Evolutionary conservation across 306 rosid genomes (phyloP).

Genomic region (Dryas alaskensis): DNA sequence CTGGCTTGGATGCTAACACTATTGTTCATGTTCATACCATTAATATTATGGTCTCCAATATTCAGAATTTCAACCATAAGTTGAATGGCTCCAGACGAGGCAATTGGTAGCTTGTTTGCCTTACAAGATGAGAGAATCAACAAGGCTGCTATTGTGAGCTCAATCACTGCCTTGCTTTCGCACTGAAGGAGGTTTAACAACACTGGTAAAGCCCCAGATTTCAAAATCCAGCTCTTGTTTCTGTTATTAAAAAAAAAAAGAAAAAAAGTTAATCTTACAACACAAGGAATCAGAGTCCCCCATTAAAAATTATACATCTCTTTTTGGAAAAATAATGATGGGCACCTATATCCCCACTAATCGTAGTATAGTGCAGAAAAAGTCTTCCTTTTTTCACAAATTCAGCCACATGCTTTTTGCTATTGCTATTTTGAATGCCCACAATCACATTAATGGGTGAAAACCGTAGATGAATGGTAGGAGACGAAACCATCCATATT

Average conservation of each 20-base stretch:
- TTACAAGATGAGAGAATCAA: conserved; percentile 73
- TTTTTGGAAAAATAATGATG: no score
- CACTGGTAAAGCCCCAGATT: conserved; percentile 56
- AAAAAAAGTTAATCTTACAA: conserved; percentile 20
- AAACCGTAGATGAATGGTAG: no score
- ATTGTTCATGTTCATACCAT: background rate
- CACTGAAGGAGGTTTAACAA: conserved; percentile 56
- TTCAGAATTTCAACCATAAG: conserved; percentile 41
- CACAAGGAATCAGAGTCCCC: conserved; percentile 12
- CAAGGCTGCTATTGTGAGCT: conserved; percentile 54
- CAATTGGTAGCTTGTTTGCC: conserved; percentile 56
- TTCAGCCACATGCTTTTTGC: no score
- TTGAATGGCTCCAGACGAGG: conserved; percentile 57
- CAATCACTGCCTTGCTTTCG: conserved; percentile 38
- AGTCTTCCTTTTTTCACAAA: no score
- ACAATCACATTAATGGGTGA: no score
- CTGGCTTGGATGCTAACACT: conserved; percentile 40
- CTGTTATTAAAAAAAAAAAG: conserved; percentile 30
- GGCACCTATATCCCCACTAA: no score
- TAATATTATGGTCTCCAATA: conserved; percentile 1
- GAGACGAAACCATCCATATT: no score
- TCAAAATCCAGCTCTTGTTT: conserved; percentile 61
- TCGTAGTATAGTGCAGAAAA: no score
- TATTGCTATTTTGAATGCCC: no score
- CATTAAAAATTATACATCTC: no score